Conservation (phyloP, 495 filamentous ascomycete species). For the Annulohypoxylon moriforme region DNA sequence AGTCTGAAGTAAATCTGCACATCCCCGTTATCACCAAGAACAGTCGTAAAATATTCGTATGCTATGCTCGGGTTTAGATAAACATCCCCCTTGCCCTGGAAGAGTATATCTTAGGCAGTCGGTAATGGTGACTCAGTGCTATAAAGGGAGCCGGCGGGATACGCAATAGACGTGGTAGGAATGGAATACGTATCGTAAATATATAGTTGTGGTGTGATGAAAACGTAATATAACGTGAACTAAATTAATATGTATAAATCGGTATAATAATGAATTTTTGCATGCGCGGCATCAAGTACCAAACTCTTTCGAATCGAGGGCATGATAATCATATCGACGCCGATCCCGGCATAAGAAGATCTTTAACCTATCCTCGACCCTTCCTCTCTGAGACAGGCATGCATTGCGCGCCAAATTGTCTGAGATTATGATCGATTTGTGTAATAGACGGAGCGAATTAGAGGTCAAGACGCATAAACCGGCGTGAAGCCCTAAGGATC, state of each 20-base stretch:
- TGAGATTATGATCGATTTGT: slow-evolving; percentile 31
- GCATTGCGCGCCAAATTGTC: slow-evolving; percentile 21
- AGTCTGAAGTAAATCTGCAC: slow-evolving; percentile 3
- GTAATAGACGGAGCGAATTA: slow-evolving; percentile 17
- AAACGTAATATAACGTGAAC: slow-evolving; percentile 1
- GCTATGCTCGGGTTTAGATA: not conserved
- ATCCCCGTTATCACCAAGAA: not conserved
- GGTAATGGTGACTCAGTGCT: not conserved
- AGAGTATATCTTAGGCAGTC: not conserved
- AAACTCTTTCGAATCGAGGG: slow-evolving; percentile 13
- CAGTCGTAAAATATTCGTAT: slow-evolving; percentile 1
- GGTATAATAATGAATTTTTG: not conserved
- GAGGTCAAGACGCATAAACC: slow-evolving; percentile 9
- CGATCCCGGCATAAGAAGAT: slow-evolving; percentile 1
- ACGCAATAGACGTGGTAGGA: not conserved
- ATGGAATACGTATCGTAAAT: not conserved
- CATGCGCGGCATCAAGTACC: slow-evolving; percentile 14
- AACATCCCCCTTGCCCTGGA: not conserved
- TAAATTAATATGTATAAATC: slow-evolving; percentile 4
- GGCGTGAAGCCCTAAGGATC: not conserved
- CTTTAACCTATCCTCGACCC: not conserved
- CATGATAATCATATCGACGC: slow-evolving; percentile 5
- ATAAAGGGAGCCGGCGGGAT: not conserved
- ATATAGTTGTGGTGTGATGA: not conserved
- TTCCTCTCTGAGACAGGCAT: slow-evolving; percentile 17